Evolutionary conservation across 129 eudicot species (phyloP).

Genomic region (Lonicera japonica): DNA sequence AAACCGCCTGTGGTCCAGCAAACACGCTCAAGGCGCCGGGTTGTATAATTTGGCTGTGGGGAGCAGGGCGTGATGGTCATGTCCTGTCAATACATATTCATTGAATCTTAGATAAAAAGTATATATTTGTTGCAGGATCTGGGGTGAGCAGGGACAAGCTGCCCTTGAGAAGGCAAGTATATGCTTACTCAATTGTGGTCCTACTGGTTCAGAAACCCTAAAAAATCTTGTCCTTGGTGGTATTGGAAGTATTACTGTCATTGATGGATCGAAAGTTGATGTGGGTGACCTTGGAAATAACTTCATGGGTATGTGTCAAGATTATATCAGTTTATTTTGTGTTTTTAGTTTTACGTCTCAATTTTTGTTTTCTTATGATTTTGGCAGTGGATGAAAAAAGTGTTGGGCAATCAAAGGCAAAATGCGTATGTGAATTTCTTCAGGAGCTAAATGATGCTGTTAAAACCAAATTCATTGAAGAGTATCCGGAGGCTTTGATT

Average conservation of each 20-base stretch:
- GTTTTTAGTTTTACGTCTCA: background rate
- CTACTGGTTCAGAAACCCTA: constrained; percentile 91
- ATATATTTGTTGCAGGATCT: constrained; percentile 53
- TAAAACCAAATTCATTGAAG: constrained; percentile 88
- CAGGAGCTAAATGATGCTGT: constrained; percentile 97
- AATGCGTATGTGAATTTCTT: constrained; percentile 78
- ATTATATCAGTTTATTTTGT: background rate
- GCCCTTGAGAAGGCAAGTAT: constrained; percentile 93
- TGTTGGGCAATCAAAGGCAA: constrained; percentile 89
- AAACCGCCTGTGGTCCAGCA: too few relatives aligned
- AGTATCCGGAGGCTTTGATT: constrained; percentile 69
- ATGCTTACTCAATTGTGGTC: constrained; percentile 95
- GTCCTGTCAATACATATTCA: background rate
- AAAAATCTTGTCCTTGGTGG: constrained; percentile 98
- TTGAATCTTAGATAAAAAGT: background rate
- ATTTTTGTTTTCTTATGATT: background rate
- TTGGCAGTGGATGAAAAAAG: constrained; percentile 70
- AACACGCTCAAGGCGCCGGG: too few relatives aligned
- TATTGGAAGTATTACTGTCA: constrained; percentile 85
- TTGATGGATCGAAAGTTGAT: constrained; percentile 92
- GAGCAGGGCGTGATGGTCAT: background rate
- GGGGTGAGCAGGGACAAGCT: constrained; percentile 99
- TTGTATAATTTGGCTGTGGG: background rate
- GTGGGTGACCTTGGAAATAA: constrained; percentile 91
- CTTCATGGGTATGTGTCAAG: constrained; percentile 61